A percentile compares a stretch with the other conserved stretches of the same genome.
Evolutionary conservation across 108 stramenopile species (phyloP).

Genomic region (Stephanodiscus triporus): DNA sequence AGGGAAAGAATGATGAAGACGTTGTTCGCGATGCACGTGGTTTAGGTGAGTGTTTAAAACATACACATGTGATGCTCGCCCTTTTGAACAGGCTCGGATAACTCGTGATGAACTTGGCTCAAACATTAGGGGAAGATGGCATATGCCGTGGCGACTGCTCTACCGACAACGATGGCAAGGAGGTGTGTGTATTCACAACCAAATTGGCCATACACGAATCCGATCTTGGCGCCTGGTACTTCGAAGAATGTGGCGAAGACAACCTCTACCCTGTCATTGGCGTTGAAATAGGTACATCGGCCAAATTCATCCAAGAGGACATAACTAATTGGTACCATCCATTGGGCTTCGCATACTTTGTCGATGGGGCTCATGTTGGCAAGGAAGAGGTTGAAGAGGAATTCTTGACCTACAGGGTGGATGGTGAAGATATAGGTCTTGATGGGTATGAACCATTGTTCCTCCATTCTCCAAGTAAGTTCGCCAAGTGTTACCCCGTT

Average conservation of each 20-base stretch:
- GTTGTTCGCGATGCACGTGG: neutral
- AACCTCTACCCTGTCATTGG: constrained; percentile 77
- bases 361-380: constrained; percentile 34
- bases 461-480: constrained; percentile 59
- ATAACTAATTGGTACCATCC: constrained; percentile 84
- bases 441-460: constrained; percentile 82
- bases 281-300: constrained; percentile 73
- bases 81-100: neutral
- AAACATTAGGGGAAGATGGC: constrained; percentile 12
- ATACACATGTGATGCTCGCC: neutral
- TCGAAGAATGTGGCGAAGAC: constrained; percentile 77
- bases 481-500: neutral
- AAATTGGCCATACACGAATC: constrained; percentile 40
- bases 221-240: constrained; percentile 68
- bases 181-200: constrained; percentile 18
- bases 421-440: constrained; percentile 77
- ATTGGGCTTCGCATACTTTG: constrained; percentile 75
- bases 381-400: constrained; percentile 22
- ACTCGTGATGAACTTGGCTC: neutral
- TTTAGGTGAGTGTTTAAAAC: neutral
- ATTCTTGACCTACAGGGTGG: constrained; percentile 23
- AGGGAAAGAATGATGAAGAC: neutral
- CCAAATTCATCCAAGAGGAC: constrained; percentile 71
- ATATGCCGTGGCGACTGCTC: constrained; percentile 23
- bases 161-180: neutral